phyloP scores from a whole-genome alignment of 1,284 basidiomycete genomes.

The Malassezia slooffiae region DNA sequence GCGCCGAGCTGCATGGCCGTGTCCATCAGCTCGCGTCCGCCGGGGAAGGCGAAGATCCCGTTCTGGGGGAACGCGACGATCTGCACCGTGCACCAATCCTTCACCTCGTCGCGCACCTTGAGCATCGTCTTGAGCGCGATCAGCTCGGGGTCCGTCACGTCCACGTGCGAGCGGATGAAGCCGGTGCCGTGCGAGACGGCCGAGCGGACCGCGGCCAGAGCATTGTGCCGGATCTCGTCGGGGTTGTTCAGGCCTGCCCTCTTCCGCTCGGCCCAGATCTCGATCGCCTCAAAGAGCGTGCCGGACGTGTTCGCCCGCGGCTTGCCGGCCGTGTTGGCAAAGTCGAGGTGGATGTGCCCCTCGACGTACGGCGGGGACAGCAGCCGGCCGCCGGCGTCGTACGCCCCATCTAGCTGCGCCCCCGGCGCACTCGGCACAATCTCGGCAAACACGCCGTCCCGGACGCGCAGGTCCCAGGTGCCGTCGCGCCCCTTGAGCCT shows the following conservation, averaged over 20 bases:
- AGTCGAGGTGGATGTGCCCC: conserved; percentile 1
- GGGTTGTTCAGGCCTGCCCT: background rate
- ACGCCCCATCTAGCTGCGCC: background rate
- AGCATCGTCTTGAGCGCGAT: background rate
- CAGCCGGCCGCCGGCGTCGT: background rate
- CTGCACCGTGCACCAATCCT: background rate
- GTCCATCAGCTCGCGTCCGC: background rate
- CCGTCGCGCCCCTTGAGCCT: background rate
- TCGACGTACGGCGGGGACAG: background rate
- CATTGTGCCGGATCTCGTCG: background rate
- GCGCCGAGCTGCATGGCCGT: background rate
- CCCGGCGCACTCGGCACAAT: background rate
- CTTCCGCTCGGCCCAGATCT: conserved; percentile 3
- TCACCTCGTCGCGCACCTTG: background rate
- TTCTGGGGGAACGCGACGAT: conserved; percentile 2
- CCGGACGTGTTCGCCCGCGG: conserved; percentile 1
- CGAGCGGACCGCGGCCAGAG: background rate
- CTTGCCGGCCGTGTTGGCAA: background rate
- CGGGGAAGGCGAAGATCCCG: background rate
- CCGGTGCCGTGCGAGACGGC: conserved; percentile 1
- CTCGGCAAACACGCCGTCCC: background rate
- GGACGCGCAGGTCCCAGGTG: background rate
- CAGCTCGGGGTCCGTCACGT: conserved; percentile 1
- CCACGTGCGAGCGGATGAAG: conserved; percentile 1
- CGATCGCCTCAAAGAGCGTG: conserved; percentile 1